These are phyloP conservation scores for Eruca vesicaria DNA, from an alignment of 441 rosid species.

Conservation along the genomic window DNA sequence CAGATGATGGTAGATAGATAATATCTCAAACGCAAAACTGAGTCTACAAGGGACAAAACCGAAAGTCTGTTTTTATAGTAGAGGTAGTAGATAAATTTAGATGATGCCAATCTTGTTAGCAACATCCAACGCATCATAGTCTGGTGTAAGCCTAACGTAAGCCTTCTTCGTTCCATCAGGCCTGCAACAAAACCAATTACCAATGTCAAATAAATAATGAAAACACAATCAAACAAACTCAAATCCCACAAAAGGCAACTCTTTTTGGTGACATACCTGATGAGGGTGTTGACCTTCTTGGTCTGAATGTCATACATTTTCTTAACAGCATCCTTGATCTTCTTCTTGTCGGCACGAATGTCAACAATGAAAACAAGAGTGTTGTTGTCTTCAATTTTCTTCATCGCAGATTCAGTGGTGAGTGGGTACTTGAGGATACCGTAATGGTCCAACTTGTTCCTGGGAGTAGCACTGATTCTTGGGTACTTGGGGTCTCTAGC, in stretches of 20 bases:
- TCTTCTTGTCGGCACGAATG: slow-evolving; percentile 89
- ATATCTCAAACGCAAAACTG: slow-evolving; percentile 26
- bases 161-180: slow-evolving; percentile 98
- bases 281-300: slow-evolving; percentile 92
- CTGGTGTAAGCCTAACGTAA: slow-evolving; percentile 88
- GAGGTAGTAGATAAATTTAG: slow-evolving; percentile 37
- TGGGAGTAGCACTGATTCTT: slow-evolving; percentile 34
- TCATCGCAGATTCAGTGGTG: slow-evolving; percentile 88
- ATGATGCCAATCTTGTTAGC: slow-evolving; percentile 97
- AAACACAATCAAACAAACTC: not conserved
- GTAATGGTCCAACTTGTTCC: slow-evolving; percentile 47
- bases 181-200: slow-evolving; percentile 39
- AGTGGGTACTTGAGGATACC: slow-evolving; percentile 44
- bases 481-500: slow-evolving; percentile 38
- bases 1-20: not conserved
- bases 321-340: slow-evolving; percentile 90
- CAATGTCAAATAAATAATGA: not conserved
- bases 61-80: slow-evolving; percentile 22
- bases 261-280: slow-evolving; percentile 59
- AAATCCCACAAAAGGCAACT: not conserved
- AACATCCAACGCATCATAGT: slow-evolving; percentile 84
- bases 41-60: slow-evolving; percentile 28
- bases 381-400: slow-evolving; percentile 94
- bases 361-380: slow-evolving; percentile 95
- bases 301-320: slow-evolving; percentile 95